Percentiles rank a stretch among this genome's conserved stretches.
These are phyloP conservation scores for Triticum urartu DNA, from an alignment of 176 grass and related monocot genomes.

Conservation along the genomic window DNA sequence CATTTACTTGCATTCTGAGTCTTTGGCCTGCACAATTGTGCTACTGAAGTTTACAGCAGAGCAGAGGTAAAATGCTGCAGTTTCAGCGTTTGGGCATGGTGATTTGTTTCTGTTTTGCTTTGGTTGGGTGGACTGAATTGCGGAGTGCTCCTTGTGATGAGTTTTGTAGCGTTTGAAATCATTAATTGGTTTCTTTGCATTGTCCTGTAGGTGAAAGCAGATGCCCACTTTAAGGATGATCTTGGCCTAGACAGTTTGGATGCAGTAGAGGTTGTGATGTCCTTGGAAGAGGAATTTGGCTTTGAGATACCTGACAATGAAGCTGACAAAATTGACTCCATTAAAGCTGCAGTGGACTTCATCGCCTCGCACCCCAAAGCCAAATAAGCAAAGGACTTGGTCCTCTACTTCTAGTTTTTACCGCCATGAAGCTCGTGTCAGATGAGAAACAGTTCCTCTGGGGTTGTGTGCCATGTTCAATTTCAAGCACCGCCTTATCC, in stretches of 20 bases:
- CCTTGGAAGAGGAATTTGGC: conserved; percentile 55
- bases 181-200: conserved; percentile 4
- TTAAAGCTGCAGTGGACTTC: conserved; percentile 54
- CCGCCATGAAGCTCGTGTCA: not conserved
- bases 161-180: not conserved
- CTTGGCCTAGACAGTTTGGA: conserved; percentile 60
- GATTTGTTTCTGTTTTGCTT: not conserved
- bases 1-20: not conserved
- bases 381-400: conserved; percentile 14
- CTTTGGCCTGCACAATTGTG: not conserved
- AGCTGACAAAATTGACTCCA: conserved; percentile 55
- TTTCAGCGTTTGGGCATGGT: not conserved
- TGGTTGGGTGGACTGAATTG: not conserved
- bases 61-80: not conserved
- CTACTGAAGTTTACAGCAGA: not conserved
- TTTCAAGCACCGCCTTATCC: not conserved
- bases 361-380: conserved; percentile 53
- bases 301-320: conserved; percentile 55
- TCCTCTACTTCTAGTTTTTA: conserved; percentile 15
- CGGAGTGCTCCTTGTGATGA: not conserved
- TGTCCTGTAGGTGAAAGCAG: conserved; percentile 35
- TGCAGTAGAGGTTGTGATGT: conserved; percentile 51
- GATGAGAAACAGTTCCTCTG: not conserved
- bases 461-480: not conserved
- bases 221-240: conserved; percentile 62